A percentile compares a stretch with the other conserved stretches of the same genome.
These are phyloP conservation scores for Chlorella sp. DNA, from an alignment of 139 green algal genomes.

Conservation along the genomic window DNA sequence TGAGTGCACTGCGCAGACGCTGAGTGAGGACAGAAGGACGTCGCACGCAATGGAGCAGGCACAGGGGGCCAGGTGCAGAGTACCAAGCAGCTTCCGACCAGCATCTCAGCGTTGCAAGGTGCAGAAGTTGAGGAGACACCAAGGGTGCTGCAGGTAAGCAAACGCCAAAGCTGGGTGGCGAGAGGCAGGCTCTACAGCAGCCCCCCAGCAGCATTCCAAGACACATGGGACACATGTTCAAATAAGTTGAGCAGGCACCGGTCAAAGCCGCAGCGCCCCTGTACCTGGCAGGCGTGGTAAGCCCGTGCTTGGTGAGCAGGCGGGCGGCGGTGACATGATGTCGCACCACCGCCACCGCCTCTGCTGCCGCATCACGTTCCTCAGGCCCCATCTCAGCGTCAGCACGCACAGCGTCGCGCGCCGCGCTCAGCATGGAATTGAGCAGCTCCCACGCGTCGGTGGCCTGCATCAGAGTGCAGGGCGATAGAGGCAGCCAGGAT, in stretches of 20 bases:
- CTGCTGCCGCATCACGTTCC: background rate
- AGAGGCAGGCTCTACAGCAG: too few relatives aligned
- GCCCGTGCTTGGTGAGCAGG: constrained; percentile 43
- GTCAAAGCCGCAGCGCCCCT: too few relatives aligned
- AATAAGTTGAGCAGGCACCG: too few relatives aligned
- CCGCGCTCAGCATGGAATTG: constrained; percentile 11
- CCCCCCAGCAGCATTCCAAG: too few relatives aligned
- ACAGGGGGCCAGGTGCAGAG: background rate
- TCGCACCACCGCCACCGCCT: background rate
- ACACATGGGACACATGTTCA: too few relatives aligned
- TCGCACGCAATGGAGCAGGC: background rate
- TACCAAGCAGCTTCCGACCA: background rate
- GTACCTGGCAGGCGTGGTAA: constrained; percentile 18
- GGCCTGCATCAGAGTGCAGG: background rate
- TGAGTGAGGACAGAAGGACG: background rate
- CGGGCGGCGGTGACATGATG: constrained; percentile 32
- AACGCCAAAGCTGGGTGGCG: too few relatives aligned
- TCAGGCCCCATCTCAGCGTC: background rate
- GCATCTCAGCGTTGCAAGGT: too few relatives aligned
- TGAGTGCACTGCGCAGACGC: background rate
- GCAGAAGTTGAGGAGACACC: too few relatives aligned
- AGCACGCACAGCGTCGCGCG: background rate
- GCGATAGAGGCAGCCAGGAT: background rate
- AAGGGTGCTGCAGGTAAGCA: too few relatives aligned
- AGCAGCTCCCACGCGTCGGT: constrained; percentile 34